Conservation (phyloP, 805 yeast species). For the Saccharomycopsis schoenii region DNA sequence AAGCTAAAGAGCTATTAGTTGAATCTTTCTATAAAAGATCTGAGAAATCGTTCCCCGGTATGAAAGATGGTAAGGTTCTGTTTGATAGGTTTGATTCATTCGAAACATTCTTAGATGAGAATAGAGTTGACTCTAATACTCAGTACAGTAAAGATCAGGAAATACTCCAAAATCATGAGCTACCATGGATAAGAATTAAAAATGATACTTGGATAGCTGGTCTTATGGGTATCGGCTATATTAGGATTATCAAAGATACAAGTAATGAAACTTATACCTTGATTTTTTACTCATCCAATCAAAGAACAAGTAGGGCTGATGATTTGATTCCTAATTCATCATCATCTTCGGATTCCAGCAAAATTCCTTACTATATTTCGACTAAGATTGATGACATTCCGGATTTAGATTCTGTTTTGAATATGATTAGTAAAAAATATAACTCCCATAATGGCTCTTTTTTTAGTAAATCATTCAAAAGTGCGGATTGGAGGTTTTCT, state of each 20-base stretch:
- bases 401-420: not conserved
- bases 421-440: not conserved
- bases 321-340: not conserved
- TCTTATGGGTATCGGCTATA: not conserved
- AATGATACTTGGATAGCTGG: not conserved
- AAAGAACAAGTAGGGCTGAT: not conserved
- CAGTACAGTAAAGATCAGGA: not conserved
- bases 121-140: not conserved
- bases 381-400: not conserved
- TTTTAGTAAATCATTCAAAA: not conserved
- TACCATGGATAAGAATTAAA: not conserved
- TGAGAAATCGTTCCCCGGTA: not conserved
- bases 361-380: not conserved
- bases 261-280: not conserved
- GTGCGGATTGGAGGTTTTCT: not conserved
- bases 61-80: not conserved
- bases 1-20: not conserved
- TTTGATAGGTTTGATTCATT: conserved; percentile 7
- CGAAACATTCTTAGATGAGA: conserved; percentile 1
- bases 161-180: not conserved
- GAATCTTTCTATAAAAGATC: not conserved
- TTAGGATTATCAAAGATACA: not conserved
- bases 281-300: not conserved
- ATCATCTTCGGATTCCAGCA: not conserved
- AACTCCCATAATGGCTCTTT: not conserved